Percentiles rank a stretch among this genome's conserved stretches.
These are phyloP conservation scores for Hypericum androsaemum DNA, from an alignment of 345 rosid species.

Conservation along the genomic window DNA sequence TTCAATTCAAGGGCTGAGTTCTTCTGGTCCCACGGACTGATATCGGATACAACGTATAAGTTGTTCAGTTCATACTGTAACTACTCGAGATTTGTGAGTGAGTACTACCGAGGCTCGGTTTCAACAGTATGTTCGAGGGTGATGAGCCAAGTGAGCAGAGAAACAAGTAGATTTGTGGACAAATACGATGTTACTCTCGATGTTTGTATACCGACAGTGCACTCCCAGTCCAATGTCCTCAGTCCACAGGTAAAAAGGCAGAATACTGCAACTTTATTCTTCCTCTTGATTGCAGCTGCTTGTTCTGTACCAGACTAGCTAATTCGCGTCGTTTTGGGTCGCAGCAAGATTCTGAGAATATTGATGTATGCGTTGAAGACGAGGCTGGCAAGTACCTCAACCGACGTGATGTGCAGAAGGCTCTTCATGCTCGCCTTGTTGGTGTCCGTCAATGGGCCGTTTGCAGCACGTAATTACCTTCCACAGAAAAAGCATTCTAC, in stretches of 20 bases:
- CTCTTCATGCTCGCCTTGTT: conserved; percentile 82
- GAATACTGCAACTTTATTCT: neutral
- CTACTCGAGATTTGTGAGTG: conserved; percentile 81
- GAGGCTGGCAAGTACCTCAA: conserved; percentile 82
- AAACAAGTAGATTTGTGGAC: conserved; percentile 86
- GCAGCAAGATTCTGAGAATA: conserved; percentile 65
- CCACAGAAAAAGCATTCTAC: neutral
- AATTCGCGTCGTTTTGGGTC: conserved; percentile 1
- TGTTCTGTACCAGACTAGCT: too few species aligned
- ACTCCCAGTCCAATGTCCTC: conserved; percentile 49
- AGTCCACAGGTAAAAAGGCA: conserved; percentile 46
- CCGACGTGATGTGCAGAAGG: conserved; percentile 76
- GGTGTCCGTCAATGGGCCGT: conserved; percentile 75
- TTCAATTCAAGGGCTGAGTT: conserved; percentile 90
- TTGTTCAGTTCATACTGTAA: conserved; percentile 82
- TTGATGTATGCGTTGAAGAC: conserved; percentile 95
- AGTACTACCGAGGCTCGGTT: conserved; percentile 66
- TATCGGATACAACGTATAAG: conserved; percentile 80
- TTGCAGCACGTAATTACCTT: conserved; percentile 76
- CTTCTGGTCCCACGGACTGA: conserved; percentile 97
- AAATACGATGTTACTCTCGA: conserved; percentile 96
- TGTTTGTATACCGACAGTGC: conserved; percentile 60
- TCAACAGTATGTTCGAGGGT: conserved; percentile 74
- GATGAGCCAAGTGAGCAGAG: conserved; percentile 68
- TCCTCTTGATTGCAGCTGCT: conserved; percentile 1